Percentiles rank a stretch among this genome's conserved stretches.
These are phyloP conservation scores for Hymenoscyphus fraxineus DNA, from an alignment of 2,329 filamentous ascomycete species.

Conservation along the genomic window DNA sequence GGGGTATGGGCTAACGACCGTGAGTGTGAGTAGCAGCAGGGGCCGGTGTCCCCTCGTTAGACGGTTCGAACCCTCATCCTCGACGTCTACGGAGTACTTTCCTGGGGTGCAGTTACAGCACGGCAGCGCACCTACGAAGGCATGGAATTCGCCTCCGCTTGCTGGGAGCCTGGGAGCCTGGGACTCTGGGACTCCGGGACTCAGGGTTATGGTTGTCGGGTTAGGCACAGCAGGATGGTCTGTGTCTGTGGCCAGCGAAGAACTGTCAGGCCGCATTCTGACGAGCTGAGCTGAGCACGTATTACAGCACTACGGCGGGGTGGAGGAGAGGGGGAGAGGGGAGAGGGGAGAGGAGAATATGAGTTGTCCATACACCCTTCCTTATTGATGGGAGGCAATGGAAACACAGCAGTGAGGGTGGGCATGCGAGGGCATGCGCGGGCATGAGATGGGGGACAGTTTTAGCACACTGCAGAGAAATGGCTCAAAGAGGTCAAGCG, in stretches of 20 bases:
- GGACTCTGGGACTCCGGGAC: not conserved
- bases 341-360: not conserved
- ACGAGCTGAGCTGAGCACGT: not conserved
- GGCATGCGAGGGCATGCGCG: too few relatives aligned
- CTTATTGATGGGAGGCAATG: too few relatives aligned
- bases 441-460: not conserved
- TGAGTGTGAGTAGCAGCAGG: not conserved
- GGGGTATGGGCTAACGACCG: not conserved
- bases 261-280: constrained; percentile 1
- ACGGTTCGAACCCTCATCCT: too few relatives aligned
- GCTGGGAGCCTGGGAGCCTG: too few relatives aligned
- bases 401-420: too few relatives aligned
- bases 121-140: too few relatives aligned
- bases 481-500: not conserved
- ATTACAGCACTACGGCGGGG: not conserved
- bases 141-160: too few relatives aligned
- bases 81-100: too few relatives aligned
- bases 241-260: not conserved
- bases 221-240: constrained; percentile 1
- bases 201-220: not conserved
- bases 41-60: not conserved
- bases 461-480: not conserved
- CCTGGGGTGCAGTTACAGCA: too few relatives aligned
- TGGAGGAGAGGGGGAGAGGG: not conserved
- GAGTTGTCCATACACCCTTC: not conserved